A percentile compares a stretch with the other conserved stretches of the same genome.
Conservation (phyloP, 2,329 filamentous ascomycete species). For the Penicillium sp. region DNA sequence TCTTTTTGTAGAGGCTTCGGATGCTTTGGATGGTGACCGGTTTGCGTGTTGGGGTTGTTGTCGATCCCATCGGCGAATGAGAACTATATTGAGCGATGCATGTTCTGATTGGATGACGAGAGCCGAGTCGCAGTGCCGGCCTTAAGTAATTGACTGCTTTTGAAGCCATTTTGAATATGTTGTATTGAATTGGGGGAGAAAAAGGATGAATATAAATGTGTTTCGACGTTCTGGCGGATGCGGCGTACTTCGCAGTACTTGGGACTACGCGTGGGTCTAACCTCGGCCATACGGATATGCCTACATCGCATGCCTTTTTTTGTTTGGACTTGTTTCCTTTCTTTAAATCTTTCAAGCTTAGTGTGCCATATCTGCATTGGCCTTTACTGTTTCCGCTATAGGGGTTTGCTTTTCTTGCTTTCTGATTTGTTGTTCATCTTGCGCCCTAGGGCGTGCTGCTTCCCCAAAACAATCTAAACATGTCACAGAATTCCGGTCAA, state of each 20-base stretch:
- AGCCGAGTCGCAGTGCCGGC: background rate
- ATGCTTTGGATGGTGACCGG: constrained; percentile 83
- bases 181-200: background rate
- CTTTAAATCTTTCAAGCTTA: background rate
- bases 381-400: too few species aligned
- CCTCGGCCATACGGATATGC: constrained; percentile 2
- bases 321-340: background rate
- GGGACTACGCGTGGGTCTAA: background rate
- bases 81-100: constrained; percentile 62
- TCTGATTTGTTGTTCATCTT: too few species aligned
- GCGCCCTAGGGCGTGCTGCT: too few species aligned
- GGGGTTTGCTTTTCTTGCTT: too few species aligned
- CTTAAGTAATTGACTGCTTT: background rate
- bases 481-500: too few species aligned
- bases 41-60: constrained; percentile 57
- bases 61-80: constrained; percentile 66
- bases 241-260: constrained; percentile 14
- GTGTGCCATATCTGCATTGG: too few species aligned
- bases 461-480: too few species aligned
- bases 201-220: background rate
- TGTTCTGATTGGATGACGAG: constrained; percentile 5
- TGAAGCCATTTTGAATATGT: background rate
- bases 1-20: constrained; percentile 70
- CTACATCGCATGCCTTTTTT: background rate
- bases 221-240: constrained; percentile 10